Conservation (phyloP, 495 filamentous ascomycete genomes). For the Penicillium silybi region DNA sequence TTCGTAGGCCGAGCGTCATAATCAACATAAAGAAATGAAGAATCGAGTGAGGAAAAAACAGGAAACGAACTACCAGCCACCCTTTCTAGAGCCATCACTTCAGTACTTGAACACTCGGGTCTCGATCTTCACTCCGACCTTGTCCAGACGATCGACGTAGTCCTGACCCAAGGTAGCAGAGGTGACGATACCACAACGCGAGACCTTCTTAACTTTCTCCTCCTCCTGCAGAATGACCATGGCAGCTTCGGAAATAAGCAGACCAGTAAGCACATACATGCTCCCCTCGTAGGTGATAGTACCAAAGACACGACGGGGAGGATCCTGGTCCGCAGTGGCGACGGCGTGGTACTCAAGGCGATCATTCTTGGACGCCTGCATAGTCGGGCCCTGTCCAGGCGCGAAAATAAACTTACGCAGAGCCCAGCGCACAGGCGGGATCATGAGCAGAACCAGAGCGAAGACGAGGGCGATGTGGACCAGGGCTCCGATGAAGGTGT, state of each 20-base stretch:
- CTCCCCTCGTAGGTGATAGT: conserved; percentile 57
- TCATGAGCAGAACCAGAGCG: conserved; percentile 46
- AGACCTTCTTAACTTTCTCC: conserved; percentile 49
- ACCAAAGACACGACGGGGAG: conserved; percentile 52
- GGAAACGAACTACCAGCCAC: background rate
- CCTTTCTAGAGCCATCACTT: background rate
- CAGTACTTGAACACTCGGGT: conserved; percentile 37
- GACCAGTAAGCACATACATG: conserved; percentile 66
- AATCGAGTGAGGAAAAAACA: background rate
- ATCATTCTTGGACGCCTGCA: conserved; percentile 54
- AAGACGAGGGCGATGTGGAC: conserved; percentile 55
- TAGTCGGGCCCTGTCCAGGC: conserved; percentile 64
- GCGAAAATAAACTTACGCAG: conserved; percentile 51
- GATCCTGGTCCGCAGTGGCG: conserved; percentile 54
- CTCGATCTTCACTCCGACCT: conserved; percentile 61
- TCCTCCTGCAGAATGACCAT: conserved; percentile 65
- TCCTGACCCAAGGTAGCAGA: conserved; percentile 77
- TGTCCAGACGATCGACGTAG: conserved; percentile 66
- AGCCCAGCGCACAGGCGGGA: conserved; percentile 54
- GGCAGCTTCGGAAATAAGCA: conserved; percentile 66
- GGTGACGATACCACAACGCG: conserved; percentile 71
- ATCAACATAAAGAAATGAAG: too few species aligned
- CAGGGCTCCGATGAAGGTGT: conserved; percentile 50
- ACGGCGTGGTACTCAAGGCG: conserved; percentile 62
- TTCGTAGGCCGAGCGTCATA: too few species aligned